Base-by-base conservation (phyloP, 352 stramenopile species). In the Plasmopara halstedii region DNA sequence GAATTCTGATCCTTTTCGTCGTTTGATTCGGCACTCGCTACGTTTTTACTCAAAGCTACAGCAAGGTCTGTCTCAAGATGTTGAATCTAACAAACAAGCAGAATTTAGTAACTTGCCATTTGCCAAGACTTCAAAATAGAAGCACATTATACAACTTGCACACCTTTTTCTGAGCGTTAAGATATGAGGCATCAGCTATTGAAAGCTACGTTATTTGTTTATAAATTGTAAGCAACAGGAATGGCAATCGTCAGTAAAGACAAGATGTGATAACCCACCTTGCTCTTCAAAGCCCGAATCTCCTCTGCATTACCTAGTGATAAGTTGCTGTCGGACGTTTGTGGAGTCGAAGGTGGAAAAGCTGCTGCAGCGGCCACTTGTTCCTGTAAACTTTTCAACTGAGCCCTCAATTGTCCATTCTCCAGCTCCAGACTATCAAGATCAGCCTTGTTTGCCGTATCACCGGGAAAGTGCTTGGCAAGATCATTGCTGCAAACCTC, bases 381-480 rank as follows among this genome's bases (percentile, higher is more conserved):
- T 23, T 82, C 62, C 43, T 88, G 77, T 15, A 73, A 60, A 2
- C 72, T 57, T 33, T 87, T 87, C 15, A 88, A 26, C 32, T 88
- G 70, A 21, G 72, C 68, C 13, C 73, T 56, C 25, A 89, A 58
- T 13, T 56, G 53, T 3, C 50, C 51, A 20, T 86, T 88, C 35
- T 91, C 76, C 1, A 49, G 41, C 41, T 86, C 70, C 3, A 88
- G 17, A 17, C 54, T 64, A 17, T 79, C 73, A 2, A 78, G 40
- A 25, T 67, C 75, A 25, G 64, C 57, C 10, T 68, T 78, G 21
- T 34, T 62, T 25, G 52, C 56, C 21, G 40, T 42, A 20, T 64
- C 51, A 23, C 49, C 56, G 21, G 46, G 20, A 5, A 27, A 10
- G 0, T 33, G 15, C 9, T 40, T 23, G 13, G 9, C 26, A 14